These are phyloP conservation scores for Lasiodiplodia theobromae DNA, from an alignment of 2,329 filamentous ascomycete genomes.

Conservation along the genomic window DNA sequence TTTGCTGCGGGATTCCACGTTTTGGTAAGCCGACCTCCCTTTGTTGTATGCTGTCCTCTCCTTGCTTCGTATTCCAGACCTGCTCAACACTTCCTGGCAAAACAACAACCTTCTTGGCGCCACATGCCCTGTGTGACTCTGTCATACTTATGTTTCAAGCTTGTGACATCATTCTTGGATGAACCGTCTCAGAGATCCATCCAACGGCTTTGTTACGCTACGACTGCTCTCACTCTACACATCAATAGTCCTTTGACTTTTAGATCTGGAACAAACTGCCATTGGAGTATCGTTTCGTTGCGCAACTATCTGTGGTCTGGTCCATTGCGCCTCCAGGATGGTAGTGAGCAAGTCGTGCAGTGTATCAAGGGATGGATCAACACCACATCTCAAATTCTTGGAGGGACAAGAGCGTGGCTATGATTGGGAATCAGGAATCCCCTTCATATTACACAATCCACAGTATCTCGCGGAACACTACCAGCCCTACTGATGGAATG, in stretches of 20 bases:
- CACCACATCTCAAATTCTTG: neutral
- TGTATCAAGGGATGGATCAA: neutral
- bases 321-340: neutral
- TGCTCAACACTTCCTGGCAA: neutral
- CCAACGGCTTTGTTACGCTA: neutral
- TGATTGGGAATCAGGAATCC: neutral
- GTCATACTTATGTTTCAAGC: neutral
- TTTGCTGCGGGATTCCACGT: neutral
- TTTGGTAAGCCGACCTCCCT: neutral
- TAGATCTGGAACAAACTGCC: neutral
- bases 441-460: neutral
- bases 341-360: neutral
- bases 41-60: neutral
- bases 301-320: neutral
- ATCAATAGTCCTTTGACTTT: neutral
- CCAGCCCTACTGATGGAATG: neutral
- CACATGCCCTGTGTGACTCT: neutral
- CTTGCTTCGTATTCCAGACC: neutral
- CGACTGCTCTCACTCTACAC: neutral
- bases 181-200: neutral
- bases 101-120: neutral
- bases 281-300: neutral
- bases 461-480: neutral
- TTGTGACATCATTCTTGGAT: neutral
- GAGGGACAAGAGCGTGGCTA: neutral